These are phyloP conservation scores for Wickerhamomyces hampshirensis DNA, from an alignment of 805 yeast species.

Conservation along the genomic window DNA sequence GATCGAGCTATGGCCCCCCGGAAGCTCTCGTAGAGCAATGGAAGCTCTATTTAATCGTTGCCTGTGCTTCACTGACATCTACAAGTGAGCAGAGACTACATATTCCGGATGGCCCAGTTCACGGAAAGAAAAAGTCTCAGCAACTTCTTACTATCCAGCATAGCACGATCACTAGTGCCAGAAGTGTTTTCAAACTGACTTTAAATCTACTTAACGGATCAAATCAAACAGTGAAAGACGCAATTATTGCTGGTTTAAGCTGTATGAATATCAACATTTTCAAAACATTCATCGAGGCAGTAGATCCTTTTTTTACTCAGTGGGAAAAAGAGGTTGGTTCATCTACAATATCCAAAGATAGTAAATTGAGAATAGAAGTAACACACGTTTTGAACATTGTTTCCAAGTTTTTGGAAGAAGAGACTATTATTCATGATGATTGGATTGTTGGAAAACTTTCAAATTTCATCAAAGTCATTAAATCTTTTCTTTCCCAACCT, in stretches of 20 bases:
- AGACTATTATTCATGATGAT: constrained; percentile 53
- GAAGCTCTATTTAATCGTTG: constrained; percentile 85
- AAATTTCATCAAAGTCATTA: constrained; percentile 55
- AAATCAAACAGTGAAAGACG: constrained; percentile 69
- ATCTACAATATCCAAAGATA: constrained; percentile 32
- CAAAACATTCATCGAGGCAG: constrained; percentile 71
- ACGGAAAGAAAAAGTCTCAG: constrained; percentile 71
- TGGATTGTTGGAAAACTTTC: constrained; percentile 64
- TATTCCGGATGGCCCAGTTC: constrained; percentile 49
- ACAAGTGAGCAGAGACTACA: constrained; percentile 81
- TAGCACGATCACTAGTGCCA: constrained; percentile 89
- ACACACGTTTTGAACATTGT: constrained; percentile 74
- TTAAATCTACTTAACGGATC: constrained; percentile 72
- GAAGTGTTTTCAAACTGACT: constrained; percentile 82
- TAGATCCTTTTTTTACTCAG: constrained; percentile 53
- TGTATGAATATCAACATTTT: constrained; percentile 88
- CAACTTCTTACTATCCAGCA: constrained; percentile 81
- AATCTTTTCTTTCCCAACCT: constrained; percentile 51
- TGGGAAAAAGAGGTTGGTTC: constrained; percentile 46
- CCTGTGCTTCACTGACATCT: constrained; percentile 86
- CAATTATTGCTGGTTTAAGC: constrained; percentile 84
- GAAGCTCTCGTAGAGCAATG: constrained; percentile 79
- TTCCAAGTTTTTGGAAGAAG: constrained; percentile 51
- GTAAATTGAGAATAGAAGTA: constrained; percentile 62
- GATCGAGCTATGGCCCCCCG: constrained; percentile 42